Conservation (phyloP, 2,329 filamentous ascomycete species). For the Colletotrichum lini region DNA sequence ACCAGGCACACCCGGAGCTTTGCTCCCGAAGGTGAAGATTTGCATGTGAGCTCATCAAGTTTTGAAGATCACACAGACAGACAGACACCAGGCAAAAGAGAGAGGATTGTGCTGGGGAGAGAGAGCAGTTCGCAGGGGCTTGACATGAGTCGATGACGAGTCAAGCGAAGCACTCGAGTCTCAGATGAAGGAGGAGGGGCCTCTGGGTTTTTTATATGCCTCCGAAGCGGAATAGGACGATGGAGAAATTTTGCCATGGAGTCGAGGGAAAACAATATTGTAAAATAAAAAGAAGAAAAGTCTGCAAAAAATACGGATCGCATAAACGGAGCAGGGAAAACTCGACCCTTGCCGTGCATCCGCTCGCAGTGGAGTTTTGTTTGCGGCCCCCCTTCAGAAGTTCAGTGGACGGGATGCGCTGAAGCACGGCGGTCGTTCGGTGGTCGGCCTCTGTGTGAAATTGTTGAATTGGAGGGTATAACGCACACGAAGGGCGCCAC, state of each 20-base stretch:
- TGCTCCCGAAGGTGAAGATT: constrained; percentile 39
- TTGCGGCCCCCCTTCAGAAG: not conserved
- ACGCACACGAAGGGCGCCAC: too few relatives aligned
- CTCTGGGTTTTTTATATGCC: constrained; percentile 31
- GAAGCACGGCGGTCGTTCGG: constrained; percentile 27
- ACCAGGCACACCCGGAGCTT: constrained; percentile 33
- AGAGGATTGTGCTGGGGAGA: constrained; percentile 16
- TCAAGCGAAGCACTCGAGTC: not conserved
- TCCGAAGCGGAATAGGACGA: constrained; percentile 17
- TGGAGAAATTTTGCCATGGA: constrained; percentile 9
- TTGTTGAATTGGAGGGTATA: too few relatives aligned
- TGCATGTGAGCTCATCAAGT: constrained; percentile 42
- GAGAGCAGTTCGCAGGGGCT: not conserved
- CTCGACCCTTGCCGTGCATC: constrained; percentile 36
- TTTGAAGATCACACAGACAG: constrained; percentile 38
- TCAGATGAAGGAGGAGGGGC: not conserved
- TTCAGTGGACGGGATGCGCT: constrained; percentile 18
- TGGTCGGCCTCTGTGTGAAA: too few relatives aligned
- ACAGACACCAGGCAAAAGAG: constrained; percentile 24
- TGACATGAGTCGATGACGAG: not conserved
- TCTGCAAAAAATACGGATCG: constrained; percentile 41
- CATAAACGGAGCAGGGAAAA: constrained; percentile 39
- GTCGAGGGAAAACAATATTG: not conserved
- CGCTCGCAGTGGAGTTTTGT: constrained; percentile 37
- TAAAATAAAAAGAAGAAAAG: constrained; percentile 22